Percentiles rank a stretch among this genome's conserved stretches.
Evolutionary conservation across 2,329 filamentous ascomycete genomes (phyloP).

Genomic region (Chalaropsis ovoidea): DNA sequence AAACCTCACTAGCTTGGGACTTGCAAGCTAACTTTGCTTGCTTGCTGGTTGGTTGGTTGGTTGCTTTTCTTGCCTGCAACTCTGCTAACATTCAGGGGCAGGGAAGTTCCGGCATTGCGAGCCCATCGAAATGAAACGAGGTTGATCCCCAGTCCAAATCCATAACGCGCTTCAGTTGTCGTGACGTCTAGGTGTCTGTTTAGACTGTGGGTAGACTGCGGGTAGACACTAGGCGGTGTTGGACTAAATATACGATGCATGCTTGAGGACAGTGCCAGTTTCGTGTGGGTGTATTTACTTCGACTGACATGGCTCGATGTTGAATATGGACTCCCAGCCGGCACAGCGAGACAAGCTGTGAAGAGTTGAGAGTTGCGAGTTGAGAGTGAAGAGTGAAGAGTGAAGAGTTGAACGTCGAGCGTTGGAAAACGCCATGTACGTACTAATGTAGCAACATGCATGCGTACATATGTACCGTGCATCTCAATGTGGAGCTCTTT

Average conservation of each 20-base stretch:
- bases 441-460: no score
- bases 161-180: not conserved
- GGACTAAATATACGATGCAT: no score
- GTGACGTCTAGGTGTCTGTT: not conserved
- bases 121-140: not conserved
- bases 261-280: not conserved
- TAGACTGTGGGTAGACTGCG: no score
- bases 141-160: constrained; percentile 9
- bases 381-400: no score
- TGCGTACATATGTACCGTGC: no score
- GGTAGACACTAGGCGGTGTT: no score
- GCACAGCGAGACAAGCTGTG: no score
- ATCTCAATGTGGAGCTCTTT: not conserved
- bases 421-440: no score
- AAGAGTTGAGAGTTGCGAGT: no score
- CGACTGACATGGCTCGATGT: not conserved
- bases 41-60: not conserved
- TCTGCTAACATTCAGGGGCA: not conserved
- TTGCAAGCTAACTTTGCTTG: not conserved
- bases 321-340: not conserved
- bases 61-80: not conserved
- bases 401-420: no score
- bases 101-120: constrained; percentile 3
- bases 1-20: not conserved
- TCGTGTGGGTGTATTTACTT: not conserved